A percentile compares a stretch with the other conserved stretches of the same genome.
phyloP scores from a whole-genome alignment of 805 yeast genomes.

The Cyberlindnera euphorbiae region DNA sequence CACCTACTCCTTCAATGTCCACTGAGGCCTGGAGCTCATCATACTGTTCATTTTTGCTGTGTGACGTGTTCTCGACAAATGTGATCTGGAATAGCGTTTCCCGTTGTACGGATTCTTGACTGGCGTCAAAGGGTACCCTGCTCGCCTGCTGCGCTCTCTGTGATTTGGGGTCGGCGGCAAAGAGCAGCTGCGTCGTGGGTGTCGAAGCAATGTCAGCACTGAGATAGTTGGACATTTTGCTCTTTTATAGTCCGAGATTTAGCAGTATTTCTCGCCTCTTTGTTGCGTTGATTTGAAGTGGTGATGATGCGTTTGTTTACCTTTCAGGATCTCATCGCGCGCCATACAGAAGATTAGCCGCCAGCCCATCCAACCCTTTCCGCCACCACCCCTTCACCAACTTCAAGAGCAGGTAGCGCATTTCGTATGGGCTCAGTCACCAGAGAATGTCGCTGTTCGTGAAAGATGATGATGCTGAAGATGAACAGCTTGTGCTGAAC shows the following conservation, averaged over 20 bases:
- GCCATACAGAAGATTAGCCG: background rate
- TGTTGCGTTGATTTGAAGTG: too few relatives aligned
- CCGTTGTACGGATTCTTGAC: conserved; percentile 10
- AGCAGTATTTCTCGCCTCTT: too few relatives aligned
- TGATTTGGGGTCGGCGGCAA: conserved; percentile 18
- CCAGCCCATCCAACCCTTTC: background rate
- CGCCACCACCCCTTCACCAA: background rate
- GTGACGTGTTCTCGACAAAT: conserved; percentile 48
- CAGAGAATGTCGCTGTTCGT: conserved; percentile 10
- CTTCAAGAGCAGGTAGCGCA: background rate
- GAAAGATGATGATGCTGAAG: conserved; percentile 3
- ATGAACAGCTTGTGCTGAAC: conserved; percentile 6
- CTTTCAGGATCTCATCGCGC: background rate
- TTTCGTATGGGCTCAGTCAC: too few relatives aligned
- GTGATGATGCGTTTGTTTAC: background rate
- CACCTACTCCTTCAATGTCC: conserved; percentile 57
- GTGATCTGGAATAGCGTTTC: conserved; percentile 50
- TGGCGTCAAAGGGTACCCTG: conserved; percentile 1
- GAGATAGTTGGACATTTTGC: background rate
- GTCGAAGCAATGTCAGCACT: conserved; percentile 14
- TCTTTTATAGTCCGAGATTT: background rate
- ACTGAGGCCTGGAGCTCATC: conserved; percentile 48
- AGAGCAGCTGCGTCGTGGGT: background rate
- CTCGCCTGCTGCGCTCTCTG: conserved; percentile 18
- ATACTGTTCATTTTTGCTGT: conserved; percentile 45